Evolutionary conservation across 2,329 filamentous ascomycete species (phyloP), one percentile per base, ranked within the genome.

Genomic region (Colletotrichum nymphaeae): DNA sequence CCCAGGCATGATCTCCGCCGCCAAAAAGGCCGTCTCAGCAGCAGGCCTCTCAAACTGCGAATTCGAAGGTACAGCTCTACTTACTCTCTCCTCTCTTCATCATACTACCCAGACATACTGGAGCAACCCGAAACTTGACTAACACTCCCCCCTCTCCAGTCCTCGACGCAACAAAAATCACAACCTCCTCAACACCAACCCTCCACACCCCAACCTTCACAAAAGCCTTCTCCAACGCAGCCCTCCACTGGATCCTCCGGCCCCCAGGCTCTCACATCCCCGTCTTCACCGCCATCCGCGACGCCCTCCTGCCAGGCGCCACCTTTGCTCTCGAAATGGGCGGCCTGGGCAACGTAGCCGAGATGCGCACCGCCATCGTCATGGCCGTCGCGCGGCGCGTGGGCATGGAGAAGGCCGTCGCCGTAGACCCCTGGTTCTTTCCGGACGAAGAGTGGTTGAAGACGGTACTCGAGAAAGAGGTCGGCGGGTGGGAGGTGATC

Each of bases 241-340:
- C 91, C 0, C 84, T 93, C 80, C 90, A 92, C 81, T 93, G 91
- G 91, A 91, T 93, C 78, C 84, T 94, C 8, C 83, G 87, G 0
- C 75, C 80, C 3, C 76, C 78, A 1, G 76, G 78, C 0, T 86
- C 86, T 1, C 86, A 89, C 11, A 75, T 80, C 4, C 77, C 79
- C 32, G 89, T 92, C 80, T 91, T 94, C 77, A 76, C 77, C 8
- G 88, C 85, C 52, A 85, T 91, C 3, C 82, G 87, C 73, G 81
- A 81, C 9, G 83, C 87, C 1, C 85, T 94, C 2, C 85, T 83
- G 42, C 87, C 88, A 0, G 87, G 86, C 12, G 92, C 91, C 1
- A 77, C 77, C 0, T 91, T 94, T 72, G 87, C 88, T 11, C 93
- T 94, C 77, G 93, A 94, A 80, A 92, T 92, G 90, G 92, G 93